Conservation (phyloP, 2,329 filamentous ascomycete genomes). For the Gnomoniopsis sp. region DNA sequence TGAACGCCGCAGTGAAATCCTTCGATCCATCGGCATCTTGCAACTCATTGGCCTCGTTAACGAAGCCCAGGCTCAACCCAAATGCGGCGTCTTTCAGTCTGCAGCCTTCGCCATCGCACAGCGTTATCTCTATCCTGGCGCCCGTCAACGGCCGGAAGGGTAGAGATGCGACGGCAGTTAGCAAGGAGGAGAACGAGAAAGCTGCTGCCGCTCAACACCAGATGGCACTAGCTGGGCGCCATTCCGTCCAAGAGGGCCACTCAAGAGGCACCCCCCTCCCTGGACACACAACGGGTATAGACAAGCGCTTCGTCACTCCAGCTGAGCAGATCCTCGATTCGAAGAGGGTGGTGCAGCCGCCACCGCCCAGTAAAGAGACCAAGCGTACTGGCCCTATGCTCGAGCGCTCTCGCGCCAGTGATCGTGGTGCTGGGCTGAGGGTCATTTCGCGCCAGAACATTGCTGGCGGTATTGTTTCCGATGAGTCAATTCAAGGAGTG, state of each 20-base stretch:
- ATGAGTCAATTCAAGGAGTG: too few relatives aligned
- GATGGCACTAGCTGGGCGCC: not conserved
- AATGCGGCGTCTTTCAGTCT: not conserved
- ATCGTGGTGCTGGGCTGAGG: not conserved
- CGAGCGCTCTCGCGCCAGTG: not conserved
- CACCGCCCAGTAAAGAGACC: slow-evolving; percentile 10
- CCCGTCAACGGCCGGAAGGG: not conserved
- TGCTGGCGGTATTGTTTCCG: not conserved
- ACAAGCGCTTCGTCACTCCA: slow-evolving; percentile 13
- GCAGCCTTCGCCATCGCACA: not conserved
- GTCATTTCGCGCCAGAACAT: not conserved
- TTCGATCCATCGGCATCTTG: slow-evolving; percentile 13
- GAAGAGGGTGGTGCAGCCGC: slow-evolving; percentile 4
- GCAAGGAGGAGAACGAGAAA: not conserved
- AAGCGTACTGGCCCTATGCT: not conserved
- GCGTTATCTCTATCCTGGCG: not conserved
- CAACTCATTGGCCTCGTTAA: not conserved
- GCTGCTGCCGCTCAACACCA: not conserved
- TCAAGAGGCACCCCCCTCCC: slow-evolving; percentile 9
- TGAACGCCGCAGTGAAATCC: slow-evolving; percentile 20
- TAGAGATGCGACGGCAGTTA: not conserved
- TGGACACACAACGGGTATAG: not conserved
- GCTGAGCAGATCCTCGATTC: slow-evolving; percentile 15
- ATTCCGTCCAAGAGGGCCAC: not conserved
- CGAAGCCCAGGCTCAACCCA: not conserved